Evolutionary conservation across 1,139 yeast genomes (phyloP), one percentile per base, ranked within the genome.

Genomic region (Saccharomycopsis hybrid): DNA sequence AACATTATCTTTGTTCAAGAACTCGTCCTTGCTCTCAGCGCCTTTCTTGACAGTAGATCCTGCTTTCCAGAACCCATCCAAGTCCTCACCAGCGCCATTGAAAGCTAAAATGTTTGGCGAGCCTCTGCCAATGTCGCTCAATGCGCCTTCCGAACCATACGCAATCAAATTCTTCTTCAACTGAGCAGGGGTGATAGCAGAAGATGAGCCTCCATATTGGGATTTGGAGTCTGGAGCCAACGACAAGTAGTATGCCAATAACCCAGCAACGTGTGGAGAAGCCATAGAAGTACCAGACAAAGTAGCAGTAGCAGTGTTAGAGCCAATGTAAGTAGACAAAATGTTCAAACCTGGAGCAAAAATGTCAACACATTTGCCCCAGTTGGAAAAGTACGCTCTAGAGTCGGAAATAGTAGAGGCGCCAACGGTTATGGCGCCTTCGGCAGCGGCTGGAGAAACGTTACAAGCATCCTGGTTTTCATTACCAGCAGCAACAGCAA

Each of bases 211-310:
- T 56, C 77, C 72, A 62, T 72, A 87, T 67, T 82, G 87, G 45
- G 96, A 88, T 56, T 77, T 84, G 31, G 85, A 69, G 49, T 80
- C 85, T 59, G 97, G 97, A 71, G 87, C 94, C 67, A 92, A 80
- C 28, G 97, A 87, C 61, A 92, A 73, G 71, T 80, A 90, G 77
- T 92, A 92, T 3, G 97, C 72, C 64, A 84, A 74, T 66, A 92
- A 76, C 59, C 98, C 98, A 56, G 89, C 85, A 65, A 92, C 85
- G 66, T 92, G 97, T 50, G 98, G 98, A 44, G 97, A 87, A 36
- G 98, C 98, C 98, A 92, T 92, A 18, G 98, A 92, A 25, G 98
- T 92, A 71, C 98, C 98, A 40, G 97, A 88, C 69, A 92, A 77
- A 48, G 92, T 80, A 55, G 96, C 95, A 58, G 95, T 84, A 45